phyloP scores from a whole-genome alignment of 176 grass and related monocot species.

The Guadua angustifolia region DNA sequence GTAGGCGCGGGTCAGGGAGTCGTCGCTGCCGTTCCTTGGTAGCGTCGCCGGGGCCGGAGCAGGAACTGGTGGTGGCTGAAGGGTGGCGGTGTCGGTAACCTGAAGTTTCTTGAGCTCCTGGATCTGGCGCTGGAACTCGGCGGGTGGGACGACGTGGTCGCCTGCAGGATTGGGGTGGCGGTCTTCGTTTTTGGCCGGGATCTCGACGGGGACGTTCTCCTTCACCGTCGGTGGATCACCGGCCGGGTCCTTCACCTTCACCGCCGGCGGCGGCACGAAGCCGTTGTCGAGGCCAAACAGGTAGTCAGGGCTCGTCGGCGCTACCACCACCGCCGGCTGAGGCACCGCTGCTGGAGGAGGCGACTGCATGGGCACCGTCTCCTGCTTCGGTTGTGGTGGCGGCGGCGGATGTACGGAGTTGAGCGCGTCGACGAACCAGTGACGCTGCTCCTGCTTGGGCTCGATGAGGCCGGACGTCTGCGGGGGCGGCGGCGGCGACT shows the following conservation, averaged over 20 bases:
- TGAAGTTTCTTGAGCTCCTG: conserved; percentile 77
- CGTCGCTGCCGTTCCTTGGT: conserved; percentile 66
- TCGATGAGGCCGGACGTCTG: conserved; percentile 56
- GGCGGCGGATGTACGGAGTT: conserved; percentile 50
- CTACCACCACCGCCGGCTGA: not conserved
- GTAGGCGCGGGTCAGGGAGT: conserved; percentile 67
- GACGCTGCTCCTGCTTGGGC: conserved; percentile 66
- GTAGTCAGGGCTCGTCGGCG: conserved; percentile 58
- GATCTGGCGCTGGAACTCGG: conserved; percentile 73
- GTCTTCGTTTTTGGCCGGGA: conserved; percentile 58
- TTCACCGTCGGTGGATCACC: conserved; percentile 36
- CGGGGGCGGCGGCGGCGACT: conserved; percentile 47
- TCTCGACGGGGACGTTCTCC: conserved; percentile 63
- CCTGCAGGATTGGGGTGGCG: conserved; percentile 36
- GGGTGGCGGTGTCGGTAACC: conserved; percentile 52
- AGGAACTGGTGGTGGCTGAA: conserved; percentile 21
- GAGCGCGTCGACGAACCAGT: conserved; percentile 80
- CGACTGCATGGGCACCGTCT: conserved; percentile 27
- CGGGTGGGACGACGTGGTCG: conserved; percentile 48
- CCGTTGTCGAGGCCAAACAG: conserved; percentile 80
- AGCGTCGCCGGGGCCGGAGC: conserved; percentile 33
- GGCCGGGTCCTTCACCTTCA: conserved; percentile 74
- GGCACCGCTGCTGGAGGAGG: not conserved
- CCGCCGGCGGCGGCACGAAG: conserved; percentile 75
- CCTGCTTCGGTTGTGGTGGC: conserved; percentile 22